Base-by-base conservation (phyloP, 306 rosid species). In the Lathyrus oleraceus region DNA sequence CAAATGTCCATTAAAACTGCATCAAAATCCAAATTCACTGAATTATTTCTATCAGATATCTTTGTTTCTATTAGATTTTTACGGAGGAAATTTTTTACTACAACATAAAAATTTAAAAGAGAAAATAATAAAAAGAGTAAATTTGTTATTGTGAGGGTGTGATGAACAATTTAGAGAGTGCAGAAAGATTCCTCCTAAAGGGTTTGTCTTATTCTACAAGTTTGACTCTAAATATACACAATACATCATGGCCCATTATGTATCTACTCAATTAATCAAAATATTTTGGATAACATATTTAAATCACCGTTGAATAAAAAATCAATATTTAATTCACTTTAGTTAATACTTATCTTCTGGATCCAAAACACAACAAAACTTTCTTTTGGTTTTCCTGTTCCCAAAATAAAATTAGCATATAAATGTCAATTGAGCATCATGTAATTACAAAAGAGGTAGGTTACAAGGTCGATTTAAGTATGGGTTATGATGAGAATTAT, bases 211-310 rank as follows among this genome's bases (percentile, higher is more conserved):
- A 43, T 13, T 43, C 13, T 43, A 13, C 49, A 13, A 15, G 20
- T 15, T 15, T 47, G 53, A 47, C 53, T 9, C 15, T 42, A 42
- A 42, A 10, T 10, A 42, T 42, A 42, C 47, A 42, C 5, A 12
- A 40, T 15, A 47, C 53, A 47, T 15, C 21, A 47, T 47, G 21
- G 20, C 10, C 53, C 17, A 47, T 15, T 15, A n/a, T 8, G 10
- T 16, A 48, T 48, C 15, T 21, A 53, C 59, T 10, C 10, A 53
- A 53, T 53, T 15, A 21, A 65, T 57, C 11, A 75, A 39, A 64
- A 65, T 40, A 47, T 65, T 49, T 20, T 19, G 61, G 62, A 75
- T 30, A 32, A 32, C 32, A 15, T 70, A 70, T 57, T 78, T 71
- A 53, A 64, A 44, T 65, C 69, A 25, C 19, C 38, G 10, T 21